Evolutionary conservation across 2,329 filamentous ascomycete genomes (phyloP), one percentile per base, ranked within the genome.

Genomic region (Moelleriella libera): DNA sequence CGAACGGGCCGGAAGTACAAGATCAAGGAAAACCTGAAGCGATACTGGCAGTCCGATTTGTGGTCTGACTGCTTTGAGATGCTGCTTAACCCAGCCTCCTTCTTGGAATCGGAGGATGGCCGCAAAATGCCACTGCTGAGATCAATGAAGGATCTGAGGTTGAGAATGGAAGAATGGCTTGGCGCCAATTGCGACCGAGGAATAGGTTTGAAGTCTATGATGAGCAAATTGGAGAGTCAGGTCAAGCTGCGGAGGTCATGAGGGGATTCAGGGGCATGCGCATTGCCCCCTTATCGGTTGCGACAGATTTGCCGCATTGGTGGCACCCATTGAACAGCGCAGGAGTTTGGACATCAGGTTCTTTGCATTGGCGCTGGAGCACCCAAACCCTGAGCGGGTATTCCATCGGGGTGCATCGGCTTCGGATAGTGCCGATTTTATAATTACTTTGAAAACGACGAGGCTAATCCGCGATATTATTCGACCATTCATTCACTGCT

Each of bases 31-130:
- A 78, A 72, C 11, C 67, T 97, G 51, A 98, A 98, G 70, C 69
- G 92, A 43, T 98, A 98, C 66, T 98, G 92, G 92, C 89, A 97
- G 70, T 84, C 82, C 45, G 88, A 95, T 45, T 78, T 97, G 43
- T 98, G 92, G 92, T 67, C 61, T 2, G 80, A 85, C 50, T 81
- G 84, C 44, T 94, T 98, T 62, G 84, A 89, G 53, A 57, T 97
- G 49, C 67, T 97, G 53, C 70, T 98, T 42, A 98, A 98, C 63
- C 89, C 90, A 0, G 72, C 76, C 2, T 73, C 71, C 49, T 80
- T 82, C 63, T 64, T 77, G n/a, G 75, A 75, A 8, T 68, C 60
- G 1, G 88, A 89, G 63, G 80, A 81, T 30, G 78, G 71, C 1
- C 65, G 62, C n/a, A 75, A 66, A 54, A 74, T 96, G 74, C 90